A percentile compares a stretch with the other conserved stretches of the same genome.
These are phyloP conservation scores for Apiospora koreana DNA, from an alignment of 2,329 filamentous ascomycete species.

Conservation along the genomic window DNA sequence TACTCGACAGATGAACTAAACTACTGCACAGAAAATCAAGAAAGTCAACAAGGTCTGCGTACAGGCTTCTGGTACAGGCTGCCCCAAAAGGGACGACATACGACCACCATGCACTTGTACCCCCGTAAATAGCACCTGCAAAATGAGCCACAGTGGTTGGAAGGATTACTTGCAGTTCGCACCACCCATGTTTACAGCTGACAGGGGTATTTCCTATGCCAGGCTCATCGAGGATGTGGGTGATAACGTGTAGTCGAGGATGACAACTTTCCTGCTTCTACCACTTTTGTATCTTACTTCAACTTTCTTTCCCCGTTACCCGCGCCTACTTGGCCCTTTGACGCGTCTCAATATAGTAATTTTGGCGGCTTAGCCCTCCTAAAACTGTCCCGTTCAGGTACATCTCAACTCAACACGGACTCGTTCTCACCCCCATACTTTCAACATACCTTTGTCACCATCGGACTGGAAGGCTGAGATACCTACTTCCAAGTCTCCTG, in stretches of 20 bases:
- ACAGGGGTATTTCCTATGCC: not conserved
- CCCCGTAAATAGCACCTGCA: conserved; percentile 8
- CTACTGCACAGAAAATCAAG: not conserved
- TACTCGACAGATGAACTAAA: not conserved
- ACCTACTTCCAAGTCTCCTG: conserved; percentile 31
- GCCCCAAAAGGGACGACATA: not conserved
- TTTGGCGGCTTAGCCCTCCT: conserved; percentile 34
- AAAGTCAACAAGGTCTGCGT: not conserved
- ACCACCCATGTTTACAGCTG: not conserved
- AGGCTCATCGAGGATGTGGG: not conserved
- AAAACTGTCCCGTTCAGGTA: conserved; percentile 34
- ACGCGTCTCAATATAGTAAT: conserved; percentile 43
- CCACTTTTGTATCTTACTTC: conserved; percentile 22
- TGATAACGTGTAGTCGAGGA: conserved; percentile 11
- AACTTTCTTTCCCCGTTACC: conserved; percentile 26
- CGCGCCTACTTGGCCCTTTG: conserved; percentile 29
- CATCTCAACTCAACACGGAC: conserved; percentile 39
- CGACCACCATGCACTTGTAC: not conserved
- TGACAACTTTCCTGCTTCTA: conserved; percentile 20
- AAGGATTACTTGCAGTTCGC: conserved; percentile 5
- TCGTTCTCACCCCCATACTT: conserved; percentile 12
- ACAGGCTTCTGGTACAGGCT: not conserved
- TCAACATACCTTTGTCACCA: not conserved
- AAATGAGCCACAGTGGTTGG: conserved; percentile 6
- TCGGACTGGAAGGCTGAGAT: conserved; percentile 40